phyloP scores from a whole-genome alignment of 495 filamentous ascomycete genomes.

The Hypoxylon trugodes region DNA sequence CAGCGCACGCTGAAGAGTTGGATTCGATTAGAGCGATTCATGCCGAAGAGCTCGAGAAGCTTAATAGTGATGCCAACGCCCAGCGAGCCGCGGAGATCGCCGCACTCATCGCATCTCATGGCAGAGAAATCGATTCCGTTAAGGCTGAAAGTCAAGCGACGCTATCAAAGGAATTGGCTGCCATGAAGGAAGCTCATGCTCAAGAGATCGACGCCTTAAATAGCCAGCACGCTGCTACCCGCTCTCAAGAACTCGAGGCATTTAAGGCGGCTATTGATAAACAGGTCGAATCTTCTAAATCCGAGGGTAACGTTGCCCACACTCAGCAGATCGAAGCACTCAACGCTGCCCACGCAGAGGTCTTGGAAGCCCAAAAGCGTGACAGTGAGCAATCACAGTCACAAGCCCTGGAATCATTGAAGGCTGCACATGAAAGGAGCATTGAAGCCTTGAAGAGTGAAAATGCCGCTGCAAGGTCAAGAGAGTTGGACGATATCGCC shows the following conservation, averaged over 20 bases:
- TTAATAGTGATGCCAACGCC: constrained; percentile 22
- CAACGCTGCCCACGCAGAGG: constrained; percentile 41
- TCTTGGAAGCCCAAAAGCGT: constrained; percentile 43
- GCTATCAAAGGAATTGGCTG: constrained; percentile 33
- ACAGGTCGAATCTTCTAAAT: constrained; percentile 43
- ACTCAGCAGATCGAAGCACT: constrained; percentile 42
- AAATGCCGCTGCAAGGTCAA: constrained; percentile 26
- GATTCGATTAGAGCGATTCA: constrained; percentile 51
- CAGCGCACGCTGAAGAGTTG: constrained; percentile 43
- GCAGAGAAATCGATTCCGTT: constrained; percentile 34
- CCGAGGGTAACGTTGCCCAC: constrained; percentile 39
- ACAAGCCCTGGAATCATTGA: constrained; percentile 40
- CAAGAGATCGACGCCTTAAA: constrained; percentile 42
- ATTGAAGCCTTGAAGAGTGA: constrained; percentile 40
- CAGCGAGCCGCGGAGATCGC: constrained; percentile 30
- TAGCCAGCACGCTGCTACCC: constrained; percentile 40
- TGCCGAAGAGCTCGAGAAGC: constrained; percentile 44
- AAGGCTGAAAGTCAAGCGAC: constrained; percentile 36
- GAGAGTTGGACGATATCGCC: constrained; percentile 33
- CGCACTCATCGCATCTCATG: constrained; percentile 31
- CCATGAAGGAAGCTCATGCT: constrained; percentile 39
- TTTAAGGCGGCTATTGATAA: constrained; percentile 44
- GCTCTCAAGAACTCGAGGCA: constrained; percentile 39
- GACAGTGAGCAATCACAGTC: constrained; percentile 41
- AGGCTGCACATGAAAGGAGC: constrained; percentile 40